These are phyloP conservation scores for Raphidocelis subcapitata DNA, from an alignment of 139 green algal species.

Conservation along the genomic window DNA sequence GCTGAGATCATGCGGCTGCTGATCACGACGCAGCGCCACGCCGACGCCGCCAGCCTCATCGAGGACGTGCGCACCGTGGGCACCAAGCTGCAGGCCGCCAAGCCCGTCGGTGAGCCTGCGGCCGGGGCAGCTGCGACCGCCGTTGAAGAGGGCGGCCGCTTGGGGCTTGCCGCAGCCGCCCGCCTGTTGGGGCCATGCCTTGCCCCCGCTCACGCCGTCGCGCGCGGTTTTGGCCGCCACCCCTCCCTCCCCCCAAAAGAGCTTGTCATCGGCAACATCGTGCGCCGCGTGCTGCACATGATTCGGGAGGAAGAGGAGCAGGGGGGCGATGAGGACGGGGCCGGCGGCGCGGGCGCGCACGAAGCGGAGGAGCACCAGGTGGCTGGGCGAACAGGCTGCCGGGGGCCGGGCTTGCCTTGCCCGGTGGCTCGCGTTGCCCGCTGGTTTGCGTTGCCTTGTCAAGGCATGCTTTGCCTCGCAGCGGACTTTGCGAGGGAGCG, in stretches of 20 bases:
- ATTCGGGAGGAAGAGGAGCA: slow-evolving; percentile 87
- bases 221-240: background rate
- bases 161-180: background rate
- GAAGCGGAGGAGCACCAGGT: background rate
- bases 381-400: background rate
- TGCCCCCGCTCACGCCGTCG: background rate
- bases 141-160: background rate
- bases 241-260: slow-evolving; percentile 49
- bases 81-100: slow-evolving; percentile 69
- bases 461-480: too few relatives aligned
- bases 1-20: slow-evolving; percentile 77
- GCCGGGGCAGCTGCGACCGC: too few relatives aligned
- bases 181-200: background rate
- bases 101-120: slow-evolving; percentile 63
- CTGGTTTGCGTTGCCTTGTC: too few relatives aligned
- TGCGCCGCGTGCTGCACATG: slow-evolving; percentile 88
- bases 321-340: slow-evolving; percentile 51
- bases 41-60: slow-evolving; percentile 58
- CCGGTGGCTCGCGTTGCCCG: too few relatives aligned
- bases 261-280: slow-evolving; percentile 92
- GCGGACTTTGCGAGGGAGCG: too few relatives aligned
- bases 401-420: too few relatives aligned
- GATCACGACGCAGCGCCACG: slow-evolving; percentile 60
- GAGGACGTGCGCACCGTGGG: slow-evolving; percentile 71
- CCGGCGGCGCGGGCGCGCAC: background rate